Conservation (phyloP, 2,329 filamentous ascomycete species). For the Ceratocystis cubensis region DNA sequence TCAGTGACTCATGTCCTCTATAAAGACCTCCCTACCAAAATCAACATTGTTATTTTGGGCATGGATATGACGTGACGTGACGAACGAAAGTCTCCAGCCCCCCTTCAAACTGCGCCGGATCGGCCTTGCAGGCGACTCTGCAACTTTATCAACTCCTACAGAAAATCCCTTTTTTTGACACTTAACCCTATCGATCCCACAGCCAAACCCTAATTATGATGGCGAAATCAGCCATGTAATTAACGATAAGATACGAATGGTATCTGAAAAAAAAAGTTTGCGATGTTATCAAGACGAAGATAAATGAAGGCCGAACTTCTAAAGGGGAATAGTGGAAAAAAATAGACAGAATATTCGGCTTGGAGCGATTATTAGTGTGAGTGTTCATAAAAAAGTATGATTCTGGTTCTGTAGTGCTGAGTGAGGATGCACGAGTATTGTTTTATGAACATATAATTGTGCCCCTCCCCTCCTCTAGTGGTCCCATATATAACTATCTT, state of each 20-base stretch:
- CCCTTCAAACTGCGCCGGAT: too few relatives aligned
- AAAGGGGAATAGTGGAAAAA: neutral
- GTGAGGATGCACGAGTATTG: neutral
- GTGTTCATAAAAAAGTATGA: neutral
- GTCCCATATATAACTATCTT: conserved; percentile 7
- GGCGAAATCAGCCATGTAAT: neutral
- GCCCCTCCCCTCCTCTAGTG: conserved; percentile 3
- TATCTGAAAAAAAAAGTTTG: conserved; percentile 1
- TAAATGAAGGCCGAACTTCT: neutral
- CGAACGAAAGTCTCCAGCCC: too few relatives aligned
- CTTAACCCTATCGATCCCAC: neutral
- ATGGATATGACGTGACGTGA: too few relatives aligned
- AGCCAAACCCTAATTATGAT: neutral
- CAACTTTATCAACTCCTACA: too few relatives aligned
- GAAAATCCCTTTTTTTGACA: neutral
- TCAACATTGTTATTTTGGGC: too few relatives aligned
- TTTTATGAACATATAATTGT: neutral
- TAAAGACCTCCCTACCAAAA: too few relatives aligned
- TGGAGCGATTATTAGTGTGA: neutral
- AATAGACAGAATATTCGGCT: neutral
- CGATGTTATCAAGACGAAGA: neutral
- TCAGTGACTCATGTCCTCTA: too few relatives aligned
- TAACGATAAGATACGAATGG: neutral
- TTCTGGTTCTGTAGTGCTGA: too few relatives aligned
- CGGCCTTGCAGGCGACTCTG: too few relatives aligned